Evolutionary conservation across 768 basidiomycete species (phyloP).

Genomic region (Kwoniella sp.): DNA sequence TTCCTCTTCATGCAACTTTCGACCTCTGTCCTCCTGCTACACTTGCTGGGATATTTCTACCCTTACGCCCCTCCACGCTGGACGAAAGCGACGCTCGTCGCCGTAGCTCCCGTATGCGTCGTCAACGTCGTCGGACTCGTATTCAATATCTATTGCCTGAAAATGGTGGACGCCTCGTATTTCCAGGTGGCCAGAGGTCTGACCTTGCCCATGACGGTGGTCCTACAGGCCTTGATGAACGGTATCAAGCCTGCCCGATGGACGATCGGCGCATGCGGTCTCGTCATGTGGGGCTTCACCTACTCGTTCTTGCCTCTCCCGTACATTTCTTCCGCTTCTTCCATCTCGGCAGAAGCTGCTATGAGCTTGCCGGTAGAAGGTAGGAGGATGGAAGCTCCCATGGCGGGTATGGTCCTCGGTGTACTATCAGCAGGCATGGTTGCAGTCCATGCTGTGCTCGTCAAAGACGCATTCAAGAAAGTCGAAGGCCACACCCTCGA

Average conservation of each 20-base stretch:
- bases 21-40: conserved; percentile 26
- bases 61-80: conserved; percentile 27
- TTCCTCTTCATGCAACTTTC: conserved; percentile 33
- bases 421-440: conserved; percentile 33
- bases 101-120: conserved; percentile 28
- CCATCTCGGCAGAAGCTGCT: neutral
- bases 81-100: conserved; percentile 21
- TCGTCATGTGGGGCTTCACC: conserved; percentile 39
- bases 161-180: conserved; percentile 77
- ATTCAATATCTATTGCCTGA: conserved; percentile 77
- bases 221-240: conserved; percentile 20
- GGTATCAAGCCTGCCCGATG: conserved; percentile 14
- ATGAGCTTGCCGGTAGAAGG: neutral
- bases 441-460: conserved; percentile 36
- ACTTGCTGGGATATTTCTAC: conserved; percentile 15
- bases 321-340: neutral
- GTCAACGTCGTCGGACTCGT: conserved; percentile 62
- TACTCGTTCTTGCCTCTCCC: conserved; percentile 31
- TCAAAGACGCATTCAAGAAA: conserved; percentile 33
- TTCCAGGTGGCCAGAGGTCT: conserved; percentile 65
- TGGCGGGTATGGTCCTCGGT: conserved; percentile 37
- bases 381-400: conserved; percentile 27
- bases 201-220: conserved; percentile 34
- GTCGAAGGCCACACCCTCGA: conserved; percentile 32
- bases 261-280: conserved; percentile 22